phyloP scores from a whole-genome alignment of 208 protist genomes.

The Balamuthia mandrillaris region DNA sequence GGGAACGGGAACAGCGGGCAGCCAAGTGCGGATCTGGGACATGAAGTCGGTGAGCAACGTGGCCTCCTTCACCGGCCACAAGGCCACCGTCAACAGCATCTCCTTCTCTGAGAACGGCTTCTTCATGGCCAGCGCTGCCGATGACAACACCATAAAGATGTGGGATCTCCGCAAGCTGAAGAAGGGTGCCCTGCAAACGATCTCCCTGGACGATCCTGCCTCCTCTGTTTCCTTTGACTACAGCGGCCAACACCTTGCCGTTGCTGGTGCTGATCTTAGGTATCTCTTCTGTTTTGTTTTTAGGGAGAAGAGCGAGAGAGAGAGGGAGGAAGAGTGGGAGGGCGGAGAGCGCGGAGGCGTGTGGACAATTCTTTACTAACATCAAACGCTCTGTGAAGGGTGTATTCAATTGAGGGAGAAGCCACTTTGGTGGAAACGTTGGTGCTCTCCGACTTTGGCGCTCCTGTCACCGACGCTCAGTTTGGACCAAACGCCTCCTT shows the following conservation, averaged over 20 bases:
- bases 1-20: conserved; percentile 57
- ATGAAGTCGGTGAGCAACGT: conserved; percentile 77
- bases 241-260: conserved; percentile 57
- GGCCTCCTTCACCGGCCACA: conserved; percentile 71
- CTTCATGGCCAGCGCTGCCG: conserved; percentile 80
- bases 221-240: conserved; percentile 54
- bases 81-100: conserved; percentile 62
- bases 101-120: conserved; percentile 76
- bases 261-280: conserved; percentile 51
- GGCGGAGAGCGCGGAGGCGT: no score
- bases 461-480: background rate
- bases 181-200: conserved; percentile 58
- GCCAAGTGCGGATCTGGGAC: conserved; percentile 83
- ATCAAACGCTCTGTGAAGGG: no score
- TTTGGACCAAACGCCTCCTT: conserved; percentile 10
- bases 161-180: conserved; percentile 95
- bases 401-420: background rate
- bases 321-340: no score
- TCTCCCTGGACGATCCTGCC: conserved; percentile 14
- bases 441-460: background rate
- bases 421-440: background rate
- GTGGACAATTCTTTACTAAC: no score
- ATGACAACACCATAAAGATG: conserved; percentile 76
- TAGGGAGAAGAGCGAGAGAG: no score
- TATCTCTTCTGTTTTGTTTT: no score